Percentiles rank a stretch among this genome's conserved stretches.
Conservation (phyloP, 345 rosid species). For the Anacardium occidentale region DNA sequence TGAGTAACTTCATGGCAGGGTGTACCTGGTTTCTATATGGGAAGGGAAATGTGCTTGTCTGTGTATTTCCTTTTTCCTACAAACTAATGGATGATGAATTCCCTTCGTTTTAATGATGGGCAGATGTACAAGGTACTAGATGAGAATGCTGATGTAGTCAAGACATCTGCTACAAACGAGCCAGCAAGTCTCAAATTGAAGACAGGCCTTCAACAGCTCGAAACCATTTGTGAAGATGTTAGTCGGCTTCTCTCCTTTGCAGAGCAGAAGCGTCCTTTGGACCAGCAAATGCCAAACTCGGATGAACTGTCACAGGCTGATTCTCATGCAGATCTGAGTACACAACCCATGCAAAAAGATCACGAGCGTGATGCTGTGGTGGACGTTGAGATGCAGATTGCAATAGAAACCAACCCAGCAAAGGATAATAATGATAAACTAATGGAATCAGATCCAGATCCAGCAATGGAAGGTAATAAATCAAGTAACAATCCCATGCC, state of each 20-base stretch:
- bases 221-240: constrained; percentile 41
- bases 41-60: not conserved
- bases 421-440: not conserved
- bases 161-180: constrained; percentile 27
- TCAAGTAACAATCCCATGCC: constrained; percentile 10
- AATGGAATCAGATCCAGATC: not conserved
- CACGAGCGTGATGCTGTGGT: constrained; percentile 11
- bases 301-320: constrained; percentile 15
- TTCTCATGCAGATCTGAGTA: constrained; percentile 17
- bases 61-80: not conserved
- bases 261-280: constrained; percentile 20
- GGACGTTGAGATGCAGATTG: constrained; percentile 25
- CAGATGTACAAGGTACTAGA: constrained; percentile 69
- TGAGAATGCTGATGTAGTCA: constrained; percentile 47
- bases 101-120: constrained; percentile 14
- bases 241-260: constrained; percentile 41
- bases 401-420: constrained; percentile 10
- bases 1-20: not conserved
- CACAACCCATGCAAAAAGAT: constrained; percentile 12
- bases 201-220: constrained; percentile 52
- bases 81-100: not conserved
- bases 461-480: constrained; percentile 7
- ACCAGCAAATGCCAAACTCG: constrained; percentile 15
- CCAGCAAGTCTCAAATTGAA: constrained; percentile 44
- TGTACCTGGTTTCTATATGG: not conserved